A percentile compares a stretch with the other conserved stretches of the same genome.
Evolutionary conservation across 352 stramenopile genomes (phyloP).

Genomic region (Pythium dissimile): DNA sequence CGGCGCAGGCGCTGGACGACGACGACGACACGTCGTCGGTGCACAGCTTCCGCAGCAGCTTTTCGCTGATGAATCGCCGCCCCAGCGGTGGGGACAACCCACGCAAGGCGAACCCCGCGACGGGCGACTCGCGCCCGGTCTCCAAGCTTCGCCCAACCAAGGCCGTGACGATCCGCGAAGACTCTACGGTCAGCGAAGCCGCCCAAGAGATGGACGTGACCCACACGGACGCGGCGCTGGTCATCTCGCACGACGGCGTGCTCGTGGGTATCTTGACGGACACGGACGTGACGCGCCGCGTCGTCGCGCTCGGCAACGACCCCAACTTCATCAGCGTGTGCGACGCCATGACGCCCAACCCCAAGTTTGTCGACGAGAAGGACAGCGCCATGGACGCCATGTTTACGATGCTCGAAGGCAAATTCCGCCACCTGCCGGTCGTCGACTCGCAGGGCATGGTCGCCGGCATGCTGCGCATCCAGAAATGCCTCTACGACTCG

Average conservation of each 20-base stretch:
- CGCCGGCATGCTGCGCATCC: conserved; percentile 96
- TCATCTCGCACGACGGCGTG: conserved; percentile 87
- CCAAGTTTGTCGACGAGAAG: conserved; percentile 86
- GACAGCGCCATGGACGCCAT: conserved; percentile 90
- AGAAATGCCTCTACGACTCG: conserved; percentile 98
- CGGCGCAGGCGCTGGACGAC: conserved; percentile 43
- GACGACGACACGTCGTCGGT: conserved; percentile 78
- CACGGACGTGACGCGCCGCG: conserved; percentile 82
- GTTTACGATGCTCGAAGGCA: conserved; percentile 89
- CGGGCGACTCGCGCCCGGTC: conserved; percentile 89
- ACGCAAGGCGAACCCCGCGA: conserved; percentile 44
- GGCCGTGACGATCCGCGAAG: conserved; percentile 86
- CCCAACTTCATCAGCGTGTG: conserved; percentile 80
- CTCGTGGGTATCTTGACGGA: conserved; percentile 96
- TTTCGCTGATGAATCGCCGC: conserved; percentile 53
- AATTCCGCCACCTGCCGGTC: conserved; percentile 97
- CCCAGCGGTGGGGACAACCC: conserved; percentile 24
- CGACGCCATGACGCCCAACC: conserved; percentile 84
- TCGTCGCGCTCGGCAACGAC: conserved; percentile 84
- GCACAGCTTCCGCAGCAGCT: conserved; percentile 76
- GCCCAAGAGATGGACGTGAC: conserved; percentile 88
- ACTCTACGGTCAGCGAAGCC: conserved; percentile 86
- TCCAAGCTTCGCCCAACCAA: conserved; percentile 86
- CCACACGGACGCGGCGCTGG: conserved; percentile 90
- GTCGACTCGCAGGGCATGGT: conserved; percentile 89